Conservation (phyloP, 2,329 filamentous ascomycete species). For the Fusarium sp. region DNA sequence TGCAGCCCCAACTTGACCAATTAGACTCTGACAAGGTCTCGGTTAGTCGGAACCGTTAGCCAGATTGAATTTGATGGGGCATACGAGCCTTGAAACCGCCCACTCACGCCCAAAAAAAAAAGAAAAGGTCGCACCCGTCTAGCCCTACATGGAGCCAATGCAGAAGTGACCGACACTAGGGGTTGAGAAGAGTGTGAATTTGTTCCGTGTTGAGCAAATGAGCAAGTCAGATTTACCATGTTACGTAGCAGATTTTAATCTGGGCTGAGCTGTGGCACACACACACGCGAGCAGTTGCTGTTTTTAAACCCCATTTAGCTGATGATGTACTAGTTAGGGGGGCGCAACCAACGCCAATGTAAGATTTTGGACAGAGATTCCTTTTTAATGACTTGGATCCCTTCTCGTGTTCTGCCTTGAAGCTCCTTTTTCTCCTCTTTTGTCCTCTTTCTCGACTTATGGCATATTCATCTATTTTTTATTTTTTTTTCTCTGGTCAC, state of each 20-base stretch:
- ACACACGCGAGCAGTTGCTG: constrained; percentile 45
- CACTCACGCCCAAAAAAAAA: background rate
- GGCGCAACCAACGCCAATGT: background rate
- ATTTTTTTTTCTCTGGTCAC: background rate
- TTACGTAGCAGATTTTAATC: constrained; percentile 24
- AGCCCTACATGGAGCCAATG: constrained; percentile 11
- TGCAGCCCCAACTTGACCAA: background rate
- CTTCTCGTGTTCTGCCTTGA: background rate
- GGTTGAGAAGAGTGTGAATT: background rate
- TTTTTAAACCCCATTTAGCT: constrained; percentile 29
- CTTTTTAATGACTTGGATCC: background rate
- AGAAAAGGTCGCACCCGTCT: background rate
- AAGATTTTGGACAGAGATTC: constrained; percentile 2
- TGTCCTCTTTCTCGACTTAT: constrained; percentile 1
- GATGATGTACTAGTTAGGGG: background rate
- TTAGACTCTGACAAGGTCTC: background rate
- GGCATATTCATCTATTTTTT: background rate
- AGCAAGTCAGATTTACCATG: constrained; percentile 5
- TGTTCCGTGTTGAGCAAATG: constrained; percentile 12
- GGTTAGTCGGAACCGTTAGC: constrained; percentile 25
- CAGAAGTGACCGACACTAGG: constrained; percentile 18
- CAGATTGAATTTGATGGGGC: constrained; percentile 2
- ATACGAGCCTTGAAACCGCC: constrained; percentile 35
- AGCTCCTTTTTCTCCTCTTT: background rate
- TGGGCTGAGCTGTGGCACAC: constrained; percentile 10